A percentile compares a stretch with the other conserved stretches of the same genome.
These are phyloP conservation scores for Coriaria nepalensis DNA, from an alignment of 306 rosid genomes.

Conservation along the genomic window DNA sequence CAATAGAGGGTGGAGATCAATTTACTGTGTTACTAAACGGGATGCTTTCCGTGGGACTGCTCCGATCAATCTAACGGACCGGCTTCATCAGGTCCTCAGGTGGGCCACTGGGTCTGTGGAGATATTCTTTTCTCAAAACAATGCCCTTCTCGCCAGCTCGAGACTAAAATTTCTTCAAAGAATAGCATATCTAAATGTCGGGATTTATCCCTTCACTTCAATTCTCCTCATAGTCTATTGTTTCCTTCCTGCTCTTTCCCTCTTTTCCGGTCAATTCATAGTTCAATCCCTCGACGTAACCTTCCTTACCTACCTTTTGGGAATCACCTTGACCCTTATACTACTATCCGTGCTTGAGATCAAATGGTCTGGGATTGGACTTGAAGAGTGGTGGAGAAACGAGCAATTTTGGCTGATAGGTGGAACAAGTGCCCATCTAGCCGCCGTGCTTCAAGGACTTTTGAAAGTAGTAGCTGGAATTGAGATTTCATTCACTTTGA, in stretches of 20 bases:
- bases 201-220: constrained; percentile 77
- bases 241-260: constrained; percentile 75
- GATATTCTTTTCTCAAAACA: no score
- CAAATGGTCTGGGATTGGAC: constrained; percentile 63
- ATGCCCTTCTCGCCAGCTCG: constrained; percentile 47
- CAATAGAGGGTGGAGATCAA: no score
- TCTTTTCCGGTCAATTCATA: constrained; percentile 53
- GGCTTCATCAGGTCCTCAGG: no score
- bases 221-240: constrained; percentile 64
- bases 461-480: constrained; percentile 62
- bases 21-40: no score
- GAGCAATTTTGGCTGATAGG: constrained; percentile 82
- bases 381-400: constrained; percentile 81
- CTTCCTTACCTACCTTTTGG: constrained; percentile 54
- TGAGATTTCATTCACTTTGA: constrained; percentile 65
- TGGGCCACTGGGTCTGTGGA: no score
- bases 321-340: constrained; percentile 51
- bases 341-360: constrained; percentile 54
- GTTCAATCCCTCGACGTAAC: constrained; percentile 42
- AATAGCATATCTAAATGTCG: constrained; percentile 62
- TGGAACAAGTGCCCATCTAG: constrained; percentile 78
- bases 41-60: no score
- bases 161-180: constrained; percentile 50
- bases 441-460: constrained; percentile 67
- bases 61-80: no score